Percentiles rank a stretch among this genome's conserved stretches.
phyloP scores from a whole-genome alignment of 805 yeast genomes.

The Grigorovia transvaalensis region DNA sequence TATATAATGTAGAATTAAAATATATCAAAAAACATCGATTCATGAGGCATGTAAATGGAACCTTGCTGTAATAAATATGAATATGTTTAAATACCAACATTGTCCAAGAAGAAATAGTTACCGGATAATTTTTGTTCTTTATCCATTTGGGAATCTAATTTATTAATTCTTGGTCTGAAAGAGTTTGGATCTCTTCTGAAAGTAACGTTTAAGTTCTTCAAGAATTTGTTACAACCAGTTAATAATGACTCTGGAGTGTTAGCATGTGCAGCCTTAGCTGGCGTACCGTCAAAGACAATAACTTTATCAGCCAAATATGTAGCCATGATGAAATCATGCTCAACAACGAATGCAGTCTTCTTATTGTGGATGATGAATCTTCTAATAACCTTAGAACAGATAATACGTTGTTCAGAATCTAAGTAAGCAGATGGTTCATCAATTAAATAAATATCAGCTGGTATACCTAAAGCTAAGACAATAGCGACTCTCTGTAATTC shows the following conservation, averaged over 20 bases:
- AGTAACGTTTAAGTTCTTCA: slow-evolving; percentile 93
- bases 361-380: slow-evolving; percentile 91
- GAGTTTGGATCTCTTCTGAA: slow-evolving; percentile 99
- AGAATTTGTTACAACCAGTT: slow-evolving; percentile 94
- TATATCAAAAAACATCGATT: not conserved
- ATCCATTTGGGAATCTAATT: slow-evolving; percentile 97
- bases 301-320: slow-evolving; percentile 98
- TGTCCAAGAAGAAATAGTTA: slow-evolving; percentile 92
- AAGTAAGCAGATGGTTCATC: slow-evolving; percentile 99
- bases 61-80: not conserved
- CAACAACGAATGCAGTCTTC: slow-evolving; percentile 98
- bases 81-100: slow-evolving; percentile 33
- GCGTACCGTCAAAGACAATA: slow-evolving; percentile 93
- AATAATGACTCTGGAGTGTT: slow-evolving; percentile 84
- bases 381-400: slow-evolving; percentile 96
- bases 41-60: not conserved
- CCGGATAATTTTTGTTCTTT: slow-evolving; percentile 91
- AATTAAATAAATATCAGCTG: slow-evolving; percentile 91
- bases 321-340: slow-evolving; percentile 99
- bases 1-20: not conserved
- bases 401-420: slow-evolving; percentile 99
- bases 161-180: slow-evolving; percentile 97
- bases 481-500: slow-evolving; percentile 99
- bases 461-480: slow-evolving; percentile 84
- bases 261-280: slow-evolving; percentile 79